phyloP scores from a whole-genome alignment of 2,329 filamentous ascomycete species.

The Scortechinia acanthostroma region DNA sequence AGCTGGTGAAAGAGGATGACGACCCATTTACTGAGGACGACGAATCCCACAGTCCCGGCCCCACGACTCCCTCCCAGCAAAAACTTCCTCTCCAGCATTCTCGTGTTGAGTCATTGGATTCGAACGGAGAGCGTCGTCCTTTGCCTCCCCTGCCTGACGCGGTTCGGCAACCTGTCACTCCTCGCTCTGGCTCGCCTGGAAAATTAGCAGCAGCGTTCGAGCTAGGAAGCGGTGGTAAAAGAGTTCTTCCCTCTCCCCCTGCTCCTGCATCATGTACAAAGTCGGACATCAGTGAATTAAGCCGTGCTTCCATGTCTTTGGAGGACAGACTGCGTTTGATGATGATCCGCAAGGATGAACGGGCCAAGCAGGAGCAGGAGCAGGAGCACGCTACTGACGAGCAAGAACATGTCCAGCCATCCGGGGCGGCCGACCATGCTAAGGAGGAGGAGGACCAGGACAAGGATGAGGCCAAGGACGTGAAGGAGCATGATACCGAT shows the following conservation, averaged over 20 bases:
- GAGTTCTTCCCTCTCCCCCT: slow-evolving; percentile 69
- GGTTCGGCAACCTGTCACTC: slow-evolving; percentile 24
- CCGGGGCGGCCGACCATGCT: neutral
- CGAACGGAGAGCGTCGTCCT: slow-evolving; percentile 75
- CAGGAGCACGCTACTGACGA: slow-evolving; percentile 6
- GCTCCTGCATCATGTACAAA: slow-evolving; percentile 62
- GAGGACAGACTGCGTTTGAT: slow-evolving; percentile 82
- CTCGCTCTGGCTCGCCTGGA: neutral
- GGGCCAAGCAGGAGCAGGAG: slow-evolving; percentile 16
- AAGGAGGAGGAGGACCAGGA: neutral
- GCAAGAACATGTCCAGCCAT: neutral
- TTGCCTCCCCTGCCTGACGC: slow-evolving; percentile 77
- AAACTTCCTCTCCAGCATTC: slow-evolving; percentile 45
- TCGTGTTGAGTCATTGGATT: slow-evolving; percentile 68
- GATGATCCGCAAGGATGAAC: slow-evolving; percentile 53
- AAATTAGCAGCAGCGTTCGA: slow-evolving; percentile 20
- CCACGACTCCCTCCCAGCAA: slow-evolving; percentile 36
- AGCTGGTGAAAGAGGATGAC: slow-evolving; percentile 70
- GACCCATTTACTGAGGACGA: neutral
- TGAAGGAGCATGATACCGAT: neutral
- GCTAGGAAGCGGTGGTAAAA: slow-evolving; percentile 40
- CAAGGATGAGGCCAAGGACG: neutral
- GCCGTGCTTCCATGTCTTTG: slow-evolving; percentile 70
- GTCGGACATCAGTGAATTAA: slow-evolving; percentile 71
- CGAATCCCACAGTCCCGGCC: slow-evolving; percentile 50